Percentiles rank a stretch among this genome's conserved stretches.
phyloP scores from a whole-genome alignment of 1,284 basidiomycete species.

The Pterulicium gracile region DNA sequence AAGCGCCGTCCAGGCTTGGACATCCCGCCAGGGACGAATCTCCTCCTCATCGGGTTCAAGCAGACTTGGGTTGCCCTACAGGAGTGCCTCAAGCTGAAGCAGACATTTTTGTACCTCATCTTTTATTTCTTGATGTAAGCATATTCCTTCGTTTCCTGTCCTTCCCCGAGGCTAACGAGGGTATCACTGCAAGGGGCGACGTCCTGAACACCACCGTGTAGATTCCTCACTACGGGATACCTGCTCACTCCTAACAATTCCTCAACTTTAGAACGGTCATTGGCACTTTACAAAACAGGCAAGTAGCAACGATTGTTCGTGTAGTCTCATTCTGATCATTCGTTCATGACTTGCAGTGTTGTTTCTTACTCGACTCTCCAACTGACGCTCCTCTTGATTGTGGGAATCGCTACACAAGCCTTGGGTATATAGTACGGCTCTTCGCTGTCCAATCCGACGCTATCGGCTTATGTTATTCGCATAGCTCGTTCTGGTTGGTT shows the following conservation, averaged over 20 bases:
- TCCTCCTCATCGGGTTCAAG: conserved; percentile 61
- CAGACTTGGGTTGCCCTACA: conserved; percentile 59
- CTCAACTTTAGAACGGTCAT: conserved; percentile 56
- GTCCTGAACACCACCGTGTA: conserved; percentile 70
- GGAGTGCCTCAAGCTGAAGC: conserved; percentile 61
- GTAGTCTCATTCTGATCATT: conserved; percentile 3
- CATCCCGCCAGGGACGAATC: conserved; percentile 50
- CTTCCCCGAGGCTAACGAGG: conserved; percentile 3
- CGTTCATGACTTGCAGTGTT: conserved; percentile 24
- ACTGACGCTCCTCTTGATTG: conserved; percentile 61
- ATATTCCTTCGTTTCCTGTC: not conserved
- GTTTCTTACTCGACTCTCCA: conserved; percentile 59
- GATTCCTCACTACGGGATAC: conserved; percentile 12
- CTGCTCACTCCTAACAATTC: not conserved
- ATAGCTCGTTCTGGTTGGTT: conserved; percentile 65
- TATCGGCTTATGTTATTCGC: too few relatives aligned
- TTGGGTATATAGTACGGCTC: conserved; percentile 60
- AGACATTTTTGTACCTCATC: conserved; percentile 65
- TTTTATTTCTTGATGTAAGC: conserved; percentile 69
- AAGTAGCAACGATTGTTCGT: conserved; percentile 10
- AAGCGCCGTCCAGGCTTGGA: conserved; percentile 55
- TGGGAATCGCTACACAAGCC: conserved; percentile 67
- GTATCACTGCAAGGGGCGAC: conserved; percentile 41
- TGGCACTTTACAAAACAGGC: conserved; percentile 70
- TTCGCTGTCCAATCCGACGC: too few relatives aligned